These are phyloP conservation scores for Ceratopteris richardii DNA, from an alignment of 75 land plant species.

Conservation along the genomic window DNA sequence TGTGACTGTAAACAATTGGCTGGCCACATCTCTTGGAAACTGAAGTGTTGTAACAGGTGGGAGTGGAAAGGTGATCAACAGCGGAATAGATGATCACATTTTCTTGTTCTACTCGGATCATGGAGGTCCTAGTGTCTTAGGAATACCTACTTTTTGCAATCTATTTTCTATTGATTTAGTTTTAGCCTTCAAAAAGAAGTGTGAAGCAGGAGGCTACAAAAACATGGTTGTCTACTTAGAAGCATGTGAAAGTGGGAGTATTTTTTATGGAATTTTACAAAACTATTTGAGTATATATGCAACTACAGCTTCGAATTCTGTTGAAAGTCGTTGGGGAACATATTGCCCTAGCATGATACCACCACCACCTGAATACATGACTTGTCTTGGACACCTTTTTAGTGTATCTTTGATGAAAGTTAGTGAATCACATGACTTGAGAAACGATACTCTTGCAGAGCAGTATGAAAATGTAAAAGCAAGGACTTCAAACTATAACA, in stretches of 20 bases:
- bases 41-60: conserved; percentile 63
- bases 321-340: conserved; percentile 94
- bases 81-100: conserved; percentile 81
- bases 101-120: conserved; percentile 81
- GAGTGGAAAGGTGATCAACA: conserved; percentile 83
- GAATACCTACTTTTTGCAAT: conserved; percentile 77
- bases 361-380: conserved; percentile 67
- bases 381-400: conserved; percentile 93
- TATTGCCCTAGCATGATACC: conserved; percentile 86
- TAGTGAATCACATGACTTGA: conserved; percentile 31
- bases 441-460: conserved; percentile 26
- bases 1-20: conserved; percentile 65
- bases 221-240: conserved; percentile 85
- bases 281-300: conserved; percentile 78
- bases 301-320: conserved; percentile 84
- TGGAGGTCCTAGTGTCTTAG: conserved; percentile 91
- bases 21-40: conserved; percentile 77
- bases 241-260: conserved; percentile 93
- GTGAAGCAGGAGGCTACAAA: conserved; percentile 63
- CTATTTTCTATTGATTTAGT: conserved; percentile 74
- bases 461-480: conserved; percentile 38
- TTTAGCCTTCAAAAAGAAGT: conserved; percentile 64
- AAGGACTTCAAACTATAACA: conserved; percentile 50
- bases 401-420: conserved; percentile 99
- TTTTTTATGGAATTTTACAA: conserved; percentile 82